These are phyloP conservation scores for Xylariales sp. DNA, from an alignment of 2,329 filamentous ascomycete genomes.

Conservation along the genomic window DNA sequence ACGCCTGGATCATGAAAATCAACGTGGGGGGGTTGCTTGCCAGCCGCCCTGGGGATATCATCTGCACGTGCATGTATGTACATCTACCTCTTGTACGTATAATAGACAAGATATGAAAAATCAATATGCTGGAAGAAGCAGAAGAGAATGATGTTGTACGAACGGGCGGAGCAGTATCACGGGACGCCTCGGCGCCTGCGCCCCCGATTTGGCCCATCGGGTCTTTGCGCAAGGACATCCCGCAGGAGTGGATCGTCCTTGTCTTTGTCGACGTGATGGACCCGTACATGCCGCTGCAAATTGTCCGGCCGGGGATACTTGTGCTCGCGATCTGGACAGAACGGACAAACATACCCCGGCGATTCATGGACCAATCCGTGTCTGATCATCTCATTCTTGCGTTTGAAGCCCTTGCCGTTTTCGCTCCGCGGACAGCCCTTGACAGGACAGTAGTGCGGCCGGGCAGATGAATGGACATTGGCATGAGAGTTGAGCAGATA, in stretches of 20 bases:
- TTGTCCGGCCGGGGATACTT: slow-evolving; percentile 95
- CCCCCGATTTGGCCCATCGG: slow-evolving; percentile 78
- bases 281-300: slow-evolving; percentile 87
- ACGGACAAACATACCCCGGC: slow-evolving; percentile 92
- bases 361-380: slow-evolving; percentile 88
- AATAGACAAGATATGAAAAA: no score
- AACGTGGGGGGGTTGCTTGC: no score
- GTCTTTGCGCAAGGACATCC: slow-evolving; percentile 79
- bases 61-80: not conserved
- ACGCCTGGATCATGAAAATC: no score
- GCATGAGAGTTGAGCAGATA: slow-evolving; percentile 76
- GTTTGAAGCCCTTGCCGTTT: slow-evolving; percentile 64
- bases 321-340: slow-evolving; percentile 89
- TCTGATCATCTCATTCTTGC: slow-evolving; percentile 69
- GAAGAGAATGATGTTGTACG: no score
- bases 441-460: slow-evolving; percentile 63
- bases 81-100: not conserved
- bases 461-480: slow-evolving; percentile 62
- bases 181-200: slow-evolving; percentile 62
- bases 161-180: no score
- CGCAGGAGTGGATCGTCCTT: slow-evolving; percentile 79
- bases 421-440: slow-evolving; percentile 58
- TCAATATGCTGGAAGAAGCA: no score
- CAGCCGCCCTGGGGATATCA: not conserved
- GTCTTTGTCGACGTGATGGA: slow-evolving; percentile 85